phyloP scores from a whole-genome alignment of 306 rosid species.

The Adenanthera pavonina region DNA sequence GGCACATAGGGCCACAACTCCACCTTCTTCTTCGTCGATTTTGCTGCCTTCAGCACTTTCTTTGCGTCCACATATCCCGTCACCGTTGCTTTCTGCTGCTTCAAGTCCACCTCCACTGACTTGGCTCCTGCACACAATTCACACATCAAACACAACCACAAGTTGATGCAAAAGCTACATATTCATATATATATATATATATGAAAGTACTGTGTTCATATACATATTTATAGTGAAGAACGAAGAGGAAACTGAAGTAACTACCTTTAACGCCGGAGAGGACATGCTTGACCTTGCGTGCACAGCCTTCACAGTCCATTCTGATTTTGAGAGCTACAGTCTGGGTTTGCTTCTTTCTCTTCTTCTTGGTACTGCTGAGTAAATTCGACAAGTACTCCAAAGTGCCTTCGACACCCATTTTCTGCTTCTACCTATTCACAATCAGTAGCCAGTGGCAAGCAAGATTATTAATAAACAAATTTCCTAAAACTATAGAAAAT shows the following conservation, averaged over 20 bases:
- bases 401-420: conserved; percentile 83
- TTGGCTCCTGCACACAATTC: conserved; percentile 64
- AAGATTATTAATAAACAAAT: not conserved
- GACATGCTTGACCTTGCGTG: conserved; percentile 83
- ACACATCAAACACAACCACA: not conserved
- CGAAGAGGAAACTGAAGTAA: not conserved
- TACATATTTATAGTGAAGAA: no score
- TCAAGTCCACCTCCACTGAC: conserved; percentile 85
- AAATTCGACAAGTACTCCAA: conserved; percentile 78
- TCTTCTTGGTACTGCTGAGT: conserved; percentile 50
- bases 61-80: conserved; percentile 83
- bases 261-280: conserved; percentile 88
- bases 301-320: conserved; percentile 98
- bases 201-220: not conserved
- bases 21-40: conserved; percentile 88
- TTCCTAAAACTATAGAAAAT: no score
- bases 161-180: not conserved
- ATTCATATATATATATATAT: not conserved
- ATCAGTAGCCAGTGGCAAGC: not conserved
- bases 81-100: conserved; percentile 93
- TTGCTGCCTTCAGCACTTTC: conserved; percentile 94
- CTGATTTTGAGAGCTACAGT: conserved; percentile 85
- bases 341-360: conserved; percentile 82
- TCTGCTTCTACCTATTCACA: conserved; percentile 14
- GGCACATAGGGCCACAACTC: conserved; percentile 97